phyloP scores from a whole-genome alignment of 306 rosid species.

The Acacia crassicarpa region DNA sequence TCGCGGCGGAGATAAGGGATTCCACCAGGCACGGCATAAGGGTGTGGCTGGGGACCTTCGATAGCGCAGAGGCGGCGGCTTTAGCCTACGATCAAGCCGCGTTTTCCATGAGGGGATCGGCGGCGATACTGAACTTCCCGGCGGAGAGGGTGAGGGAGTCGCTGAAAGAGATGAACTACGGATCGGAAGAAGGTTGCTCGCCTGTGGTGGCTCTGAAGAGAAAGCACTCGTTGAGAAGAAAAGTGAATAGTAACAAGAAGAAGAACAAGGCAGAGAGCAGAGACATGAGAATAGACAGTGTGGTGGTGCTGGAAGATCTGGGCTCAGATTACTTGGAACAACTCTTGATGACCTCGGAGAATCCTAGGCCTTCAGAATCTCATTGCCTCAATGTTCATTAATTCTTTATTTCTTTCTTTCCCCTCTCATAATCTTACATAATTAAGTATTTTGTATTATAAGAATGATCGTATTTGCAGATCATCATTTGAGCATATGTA shows the following conservation, averaged over 20 bases:
- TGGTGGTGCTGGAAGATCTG: slow-evolving; percentile 84
- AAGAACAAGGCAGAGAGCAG: slow-evolving; percentile 38
- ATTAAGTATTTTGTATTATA: not conserved
- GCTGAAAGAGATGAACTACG: slow-evolving; percentile 57
- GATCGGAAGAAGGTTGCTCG: slow-evolving; percentile 60
- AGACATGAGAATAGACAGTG: slow-evolving; percentile 54
- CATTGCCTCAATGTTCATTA: not conserved
- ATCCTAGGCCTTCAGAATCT: slow-evolving; percentile 29
- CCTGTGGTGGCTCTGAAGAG: slow-evolving; percentile 90
- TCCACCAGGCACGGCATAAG: slow-evolving; percentile 79
- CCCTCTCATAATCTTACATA: not conserved
- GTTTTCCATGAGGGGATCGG: slow-evolving; percentile 76
- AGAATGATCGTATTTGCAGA: slow-evolving; percentile 31
- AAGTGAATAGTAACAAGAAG: slow-evolving; percentile 41
- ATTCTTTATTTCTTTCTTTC: not conserved
- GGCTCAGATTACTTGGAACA: slow-evolving; percentile 93
- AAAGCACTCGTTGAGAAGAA: slow-evolving; percentile 81
- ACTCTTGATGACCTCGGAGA: slow-evolving; percentile 59
- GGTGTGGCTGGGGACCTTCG: slow-evolving; percentile 97
- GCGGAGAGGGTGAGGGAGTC: slow-evolving; percentile 78
- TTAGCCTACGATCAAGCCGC: slow-evolving; percentile 96
- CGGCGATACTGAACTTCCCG: slow-evolving; percentile 82
- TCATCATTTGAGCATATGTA: slow-evolving; percentile 35
- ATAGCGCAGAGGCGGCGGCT: slow-evolving; percentile 91
- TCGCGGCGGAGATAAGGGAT: slow-evolving; percentile 93